phyloP scores from a whole-genome alignment of 2,329 filamentous ascomycete genomes.

The Ophiocordyceps camponoti-floridani region DNA sequence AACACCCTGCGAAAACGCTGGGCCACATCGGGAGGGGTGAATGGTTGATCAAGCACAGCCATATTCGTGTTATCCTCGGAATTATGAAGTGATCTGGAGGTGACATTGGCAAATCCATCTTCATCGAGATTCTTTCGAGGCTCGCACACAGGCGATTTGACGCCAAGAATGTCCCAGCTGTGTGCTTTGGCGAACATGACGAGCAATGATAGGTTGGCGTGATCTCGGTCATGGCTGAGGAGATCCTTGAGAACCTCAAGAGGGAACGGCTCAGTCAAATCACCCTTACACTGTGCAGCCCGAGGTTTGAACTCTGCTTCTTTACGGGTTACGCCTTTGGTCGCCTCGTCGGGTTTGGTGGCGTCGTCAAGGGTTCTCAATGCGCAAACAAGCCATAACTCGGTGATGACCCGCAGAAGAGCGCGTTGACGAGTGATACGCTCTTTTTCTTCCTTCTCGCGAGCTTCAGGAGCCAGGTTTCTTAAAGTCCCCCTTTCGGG shows the following conservation, averaged over 20 bases:
- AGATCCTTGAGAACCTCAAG: constrained; percentile 96
- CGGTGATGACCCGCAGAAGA: constrained; percentile 76
- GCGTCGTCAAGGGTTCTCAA: constrained; percentile 62
- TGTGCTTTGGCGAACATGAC: constrained; percentile 95
- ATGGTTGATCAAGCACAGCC: constrained; percentile 46
- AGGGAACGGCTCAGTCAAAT: constrained; percentile 74
- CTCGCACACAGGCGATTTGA: constrained; percentile 52
- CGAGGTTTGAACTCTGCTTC: constrained; percentile 39
- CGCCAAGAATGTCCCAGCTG: constrained; percentile 83
- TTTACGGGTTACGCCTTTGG: constrained; percentile 45
- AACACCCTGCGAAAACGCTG: constrained; percentile 76
- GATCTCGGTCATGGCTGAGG: constrained; percentile 82
- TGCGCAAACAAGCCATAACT: constrained; percentile 86
- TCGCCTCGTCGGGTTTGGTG: constrained; percentile 42
- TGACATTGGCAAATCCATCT: constrained; percentile 47
- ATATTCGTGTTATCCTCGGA: constrained; percentile 27
- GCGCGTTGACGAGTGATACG: constrained; percentile 71
- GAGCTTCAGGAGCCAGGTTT: constrained; percentile 57
- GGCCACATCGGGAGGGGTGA: constrained; percentile 60
- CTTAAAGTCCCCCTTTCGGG: constrained; percentile 78
- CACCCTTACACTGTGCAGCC: constrained; percentile 33
- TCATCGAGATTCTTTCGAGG: constrained; percentile 72
- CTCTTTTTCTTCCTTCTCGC: constrained; percentile 92
- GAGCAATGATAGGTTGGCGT: constrained; percentile 75
- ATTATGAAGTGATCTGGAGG: constrained; percentile 21